Base-by-base conservation (phyloP, 2,329 filamentous ascomycete genomes). In the Tolypocladium guangdongense region DNA sequence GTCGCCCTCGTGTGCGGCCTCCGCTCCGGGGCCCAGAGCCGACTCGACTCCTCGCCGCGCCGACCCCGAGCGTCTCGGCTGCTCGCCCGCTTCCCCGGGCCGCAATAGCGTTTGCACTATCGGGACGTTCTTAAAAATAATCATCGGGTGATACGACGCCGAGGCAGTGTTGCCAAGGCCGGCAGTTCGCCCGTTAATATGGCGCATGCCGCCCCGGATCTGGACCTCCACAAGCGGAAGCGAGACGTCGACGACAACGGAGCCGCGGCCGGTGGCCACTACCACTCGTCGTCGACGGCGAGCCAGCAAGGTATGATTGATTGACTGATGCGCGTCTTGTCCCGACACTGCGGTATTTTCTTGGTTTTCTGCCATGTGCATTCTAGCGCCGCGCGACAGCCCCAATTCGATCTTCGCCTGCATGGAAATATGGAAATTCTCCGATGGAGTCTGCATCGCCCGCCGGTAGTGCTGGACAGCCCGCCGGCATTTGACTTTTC, bases 191-290 rank as follows among this genome's bases (percentile, higher is more conserved):
- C 54, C 47, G 59, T 54, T 53, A n/a, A n/a, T n/a, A 76, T 76
- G 73, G 70, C 72, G 59, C 71, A 74, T 63, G 68, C 37, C 37
- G 46, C 64, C 61, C 63, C 66, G 57, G 72, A 72, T 35, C 57
- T 64, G 52, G 71, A 75, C 53, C 63, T 68, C 58, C 69, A 71
- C 63, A 77, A 78, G 67, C 72, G 75, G 58, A 78, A 77, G 63
- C 73, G 74, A 59, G 73, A 74, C 57, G 60, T 67, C 54, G 73
- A 77, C 60, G 74, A 77, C 62, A 67, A 61, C 58, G 69, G 68
- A 60, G 64, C 60, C 55, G 71, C 71, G 59, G 60, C 63, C 57
- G 58, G 61, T 49, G 69, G 71, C 58, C 68, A 69, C 56, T 71
- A 71, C 57, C 74, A 30, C 70, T 62, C 68, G 69, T 56, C 71